These are phyloP conservation scores for Ettlia oleoabundans DNA, from an alignment of 139 green algal species.

Conservation along the genomic window DNA sequence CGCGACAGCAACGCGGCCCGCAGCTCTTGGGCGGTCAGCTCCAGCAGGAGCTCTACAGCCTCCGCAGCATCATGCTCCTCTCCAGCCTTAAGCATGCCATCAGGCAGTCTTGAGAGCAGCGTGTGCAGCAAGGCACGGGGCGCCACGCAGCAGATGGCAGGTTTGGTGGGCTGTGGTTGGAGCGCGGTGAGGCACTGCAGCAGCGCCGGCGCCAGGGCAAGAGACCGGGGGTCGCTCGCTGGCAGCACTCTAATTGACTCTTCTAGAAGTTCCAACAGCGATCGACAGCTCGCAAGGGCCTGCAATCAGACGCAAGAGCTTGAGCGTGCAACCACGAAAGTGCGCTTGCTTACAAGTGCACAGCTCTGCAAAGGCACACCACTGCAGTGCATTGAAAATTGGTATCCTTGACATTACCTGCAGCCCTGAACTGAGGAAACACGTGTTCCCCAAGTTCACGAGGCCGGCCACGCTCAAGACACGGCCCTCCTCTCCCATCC, in stretches of 20 bases:
- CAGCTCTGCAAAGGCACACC: neutral
- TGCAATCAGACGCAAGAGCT: too few relatives aligned
- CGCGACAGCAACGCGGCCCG: neutral
- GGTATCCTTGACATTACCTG: constrained; percentile 42
- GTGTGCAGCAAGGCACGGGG: neutral
- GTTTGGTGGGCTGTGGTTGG: neutral
- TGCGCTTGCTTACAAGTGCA: too few relatives aligned
- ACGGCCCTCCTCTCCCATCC: too few relatives aligned
- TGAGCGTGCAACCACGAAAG: too few relatives aligned
- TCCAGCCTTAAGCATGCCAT: neutral
- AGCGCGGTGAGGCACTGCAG: neutral
- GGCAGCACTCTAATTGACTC: neutral
- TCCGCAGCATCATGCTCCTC: constrained; percentile 47
- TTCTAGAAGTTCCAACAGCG: neutral
- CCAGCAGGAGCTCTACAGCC: constrained; percentile 17
- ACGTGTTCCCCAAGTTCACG: constrained; percentile 41
- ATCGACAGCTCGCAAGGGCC: constrained; percentile 33
- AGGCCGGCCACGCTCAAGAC: constrained; percentile 29
- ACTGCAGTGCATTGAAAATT: neutral
- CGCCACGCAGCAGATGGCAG: neutral
- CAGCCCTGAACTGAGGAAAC: constrained; percentile 25
- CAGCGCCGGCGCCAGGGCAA: neutral
- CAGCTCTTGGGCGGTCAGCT: constrained; percentile 9
- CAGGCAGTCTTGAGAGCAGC: neutral
- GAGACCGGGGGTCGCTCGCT: too few relatives aligned